phyloP scores from a whole-genome alignment of 768 basidiomycete genomes.

The Pulveroboletus sp. region DNA sequence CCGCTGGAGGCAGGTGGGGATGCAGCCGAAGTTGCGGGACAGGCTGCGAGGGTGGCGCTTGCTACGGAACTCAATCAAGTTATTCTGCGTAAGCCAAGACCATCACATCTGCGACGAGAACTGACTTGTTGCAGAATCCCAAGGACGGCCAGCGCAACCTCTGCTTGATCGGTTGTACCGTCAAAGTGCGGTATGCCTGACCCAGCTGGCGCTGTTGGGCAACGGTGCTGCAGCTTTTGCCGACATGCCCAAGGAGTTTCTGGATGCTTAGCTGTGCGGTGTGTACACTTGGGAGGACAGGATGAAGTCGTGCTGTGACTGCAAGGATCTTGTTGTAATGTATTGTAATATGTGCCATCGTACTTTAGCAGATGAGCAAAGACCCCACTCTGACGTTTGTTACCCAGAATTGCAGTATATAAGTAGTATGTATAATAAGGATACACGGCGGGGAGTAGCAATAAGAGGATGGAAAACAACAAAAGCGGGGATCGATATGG shows the following conservation, averaged over 20 bases:
- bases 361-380: conserved; percentile 10
- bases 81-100: conserved; percentile 63
- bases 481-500: conserved; percentile 7
- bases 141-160: conserved; percentile 69
- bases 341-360: conserved; percentile 11
- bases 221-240: conserved; percentile 79
- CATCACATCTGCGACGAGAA: neutral
- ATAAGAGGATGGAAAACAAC: neutral
- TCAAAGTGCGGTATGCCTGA: conserved; percentile 64
- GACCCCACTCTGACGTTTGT: conserved; percentile 4
- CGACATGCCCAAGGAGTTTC: conserved; percentile 72
- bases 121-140: conserved; percentile 54
- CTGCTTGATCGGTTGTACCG: conserved; percentile 76
- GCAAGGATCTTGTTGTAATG: conserved; percentile 13
- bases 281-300: neutral
- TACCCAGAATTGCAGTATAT: conserved; percentile 9
- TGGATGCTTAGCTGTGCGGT: conserved; percentile 40
- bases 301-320: neutral
- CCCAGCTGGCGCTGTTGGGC: conserved; percentile 70
- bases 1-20: conserved; percentile 65
- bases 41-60: conserved; percentile 60
- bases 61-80: conserved; percentile 79
- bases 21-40: conserved; percentile 65
- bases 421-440: conserved; percentile 24
- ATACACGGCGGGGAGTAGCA: conserved; percentile 23